Evolutionary conservation across 441 rosid species (phyloP), one percentile per base, ranked within the genome.

Genomic region (Bruguiera hainesii): DNA sequence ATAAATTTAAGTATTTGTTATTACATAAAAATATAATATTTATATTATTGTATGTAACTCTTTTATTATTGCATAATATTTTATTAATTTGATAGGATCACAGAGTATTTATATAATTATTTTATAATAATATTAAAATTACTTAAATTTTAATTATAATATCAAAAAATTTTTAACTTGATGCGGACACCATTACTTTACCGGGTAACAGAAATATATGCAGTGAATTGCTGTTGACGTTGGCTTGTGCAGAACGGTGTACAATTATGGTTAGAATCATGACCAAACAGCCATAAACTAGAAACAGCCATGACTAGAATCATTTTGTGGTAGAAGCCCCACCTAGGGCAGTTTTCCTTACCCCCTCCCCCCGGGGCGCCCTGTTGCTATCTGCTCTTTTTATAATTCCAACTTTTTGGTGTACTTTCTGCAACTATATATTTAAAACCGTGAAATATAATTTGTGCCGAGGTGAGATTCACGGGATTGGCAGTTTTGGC

Each of bases 241-340:
- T 73, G 61, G 70, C 65, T 74, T 61, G 60, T 63, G 69, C 75
- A 25, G 23, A 70, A 75, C 76, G 42, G 76, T 42, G 58, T n/a
- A 26, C 66, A 70, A 67, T 73, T 75, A 73, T 73, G 71, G 70
- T 60, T 49, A 67, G 71, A 67, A 63, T 37, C 58, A 30, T 50
- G 73, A 72, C 71, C 65, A 28, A 75, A 70, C 75, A 63, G 68
- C 68, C 53, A 7, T 7, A 64, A 23, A 23, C 23, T 23, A 23
- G 23, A 28, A 75, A 70, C 75, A 63, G 68, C 68, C 53, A 7
- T 7, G 61, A 67, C 73, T 16, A 39, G 80, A 75, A 73, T 60
- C 69, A 28, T 58, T 42, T 68, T 37, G 74, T 42, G 30, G 31
- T 10, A 8, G 65, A 63, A 85, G 28, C 76, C 83, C 83, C 9